Percentiles rank a stretch among this genome's conserved stretches.
phyloP scores from a whole-genome alignment of 1,284 basidiomycete genomes.

The Mixia osmundae region DNA sequence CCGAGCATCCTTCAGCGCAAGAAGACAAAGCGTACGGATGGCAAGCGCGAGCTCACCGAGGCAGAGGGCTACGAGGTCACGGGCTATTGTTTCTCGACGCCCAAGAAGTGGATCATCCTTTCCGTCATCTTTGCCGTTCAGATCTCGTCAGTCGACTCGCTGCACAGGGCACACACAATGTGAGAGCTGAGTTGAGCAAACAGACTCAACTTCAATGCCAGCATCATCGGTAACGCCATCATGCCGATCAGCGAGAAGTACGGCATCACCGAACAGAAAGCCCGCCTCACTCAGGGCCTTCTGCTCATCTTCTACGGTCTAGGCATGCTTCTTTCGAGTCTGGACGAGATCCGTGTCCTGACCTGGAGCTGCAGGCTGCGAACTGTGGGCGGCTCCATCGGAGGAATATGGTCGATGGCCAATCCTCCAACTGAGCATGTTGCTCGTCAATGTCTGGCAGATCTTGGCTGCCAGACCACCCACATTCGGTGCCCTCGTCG shows the following conservation, averaged over 20 bases:
- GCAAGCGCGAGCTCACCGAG: slow-evolving; percentile 3
- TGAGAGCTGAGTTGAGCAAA: too few relatives aligned
- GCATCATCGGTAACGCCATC: slow-evolving; percentile 21
- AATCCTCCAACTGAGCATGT: slow-evolving; percentile 20
- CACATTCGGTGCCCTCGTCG: slow-evolving; percentile 19
- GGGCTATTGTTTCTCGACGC: slow-evolving; percentile 2
- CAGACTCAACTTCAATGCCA: slow-evolving; percentile 23
- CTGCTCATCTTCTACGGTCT: slow-evolving; percentile 21
- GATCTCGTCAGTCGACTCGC: too few relatives aligned
- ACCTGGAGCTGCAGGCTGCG: not conserved
- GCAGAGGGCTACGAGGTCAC: slow-evolving; percentile 5
- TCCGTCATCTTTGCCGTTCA: slow-evolving; percentile 7
- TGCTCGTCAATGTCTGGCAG: slow-evolving; percentile 23
- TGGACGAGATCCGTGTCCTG: not conserved
- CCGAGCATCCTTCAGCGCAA: too few relatives aligned
- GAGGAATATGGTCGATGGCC: slow-evolving; percentile 22
- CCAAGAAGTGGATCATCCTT: slow-evolving; percentile 8
- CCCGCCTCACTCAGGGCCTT: slow-evolving; percentile 24
- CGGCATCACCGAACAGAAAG: slow-evolving; percentile 21
- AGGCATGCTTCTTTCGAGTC: slow-evolving; percentile 2
- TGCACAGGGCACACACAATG: too few relatives aligned
- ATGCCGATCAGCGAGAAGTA: slow-evolving; percentile 16
- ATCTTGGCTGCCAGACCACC: slow-evolving; percentile 19
- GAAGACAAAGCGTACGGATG: too few relatives aligned
- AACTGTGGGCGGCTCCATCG: slow-evolving; percentile 21